Base-by-base conservation (phyloP, 257 asterid species). In the Petunia axillaris region DNA sequence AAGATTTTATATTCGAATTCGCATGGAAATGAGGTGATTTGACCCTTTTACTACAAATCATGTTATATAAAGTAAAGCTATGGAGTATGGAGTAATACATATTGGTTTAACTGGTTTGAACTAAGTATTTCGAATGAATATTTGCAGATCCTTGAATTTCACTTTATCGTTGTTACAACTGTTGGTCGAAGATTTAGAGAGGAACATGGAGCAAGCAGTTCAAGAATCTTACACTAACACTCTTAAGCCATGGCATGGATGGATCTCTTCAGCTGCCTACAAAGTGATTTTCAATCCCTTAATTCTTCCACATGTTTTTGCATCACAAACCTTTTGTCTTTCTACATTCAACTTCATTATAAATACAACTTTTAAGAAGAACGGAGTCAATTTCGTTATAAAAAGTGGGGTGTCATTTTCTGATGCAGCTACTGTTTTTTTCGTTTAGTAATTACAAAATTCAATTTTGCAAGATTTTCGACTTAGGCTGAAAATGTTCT, bases 211-310 rank as follows among this genome's bases (percentile, higher is more conserved):
- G 82, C 85, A 90, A 82, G 97, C 90, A 3, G 98, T 95, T 75
- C 93, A 92, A 71, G 97, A 92, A 77, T 83, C 97, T 0, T 95
- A 95, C 57, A 87, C 37, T 64, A 59, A 39, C 59, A 94, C 93
- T 71, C 87, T 94, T 37, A 94, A 88, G 83, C 98, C 98, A 82
- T 94, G 97, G 97, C 98, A 94, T 87, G 98, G 98, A 71, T 94
- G 98, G 98, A 93, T 94, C 81, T 90, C 98, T 81, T 89, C 97
- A 0, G 90, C 98, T 1, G 98, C 98, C 59, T 91, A 85, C 77
- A 88, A 59, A 87, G 98, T 94, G 85, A 80, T 14, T 71, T 14
- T 41, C 16, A 25, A 25, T 25, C 25, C 25, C 25, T 25, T 25
- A 25, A 25, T 25, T 25, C 25, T 25, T 25, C 25, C 25, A 25